A percentile compares a stretch with the other conserved stretches of the same genome.
Evolutionary conservation across 2,329 filamentous ascomycete species (phyloP).

Genomic region (Pezicula carpinea): DNA sequence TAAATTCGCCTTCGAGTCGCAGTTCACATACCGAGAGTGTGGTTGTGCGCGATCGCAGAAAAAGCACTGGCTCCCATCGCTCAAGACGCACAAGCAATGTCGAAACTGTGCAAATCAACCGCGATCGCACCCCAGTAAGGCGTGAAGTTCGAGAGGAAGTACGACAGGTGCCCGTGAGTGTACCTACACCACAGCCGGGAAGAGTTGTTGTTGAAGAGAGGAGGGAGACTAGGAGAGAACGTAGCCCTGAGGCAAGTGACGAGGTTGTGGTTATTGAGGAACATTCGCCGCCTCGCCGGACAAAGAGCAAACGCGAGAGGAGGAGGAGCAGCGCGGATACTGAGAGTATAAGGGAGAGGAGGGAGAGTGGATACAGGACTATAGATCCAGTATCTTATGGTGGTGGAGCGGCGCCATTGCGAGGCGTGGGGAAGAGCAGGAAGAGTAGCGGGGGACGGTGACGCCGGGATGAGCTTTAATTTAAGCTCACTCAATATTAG

Average conservation of each 20-base stretch:
- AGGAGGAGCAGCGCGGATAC: not conserved
- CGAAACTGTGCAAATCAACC: conserved; percentile 18
- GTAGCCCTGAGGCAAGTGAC: conserved; percentile 17
- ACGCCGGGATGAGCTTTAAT: not conserved
- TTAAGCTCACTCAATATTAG: not conserved
- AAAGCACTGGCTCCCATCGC: conserved; percentile 10
- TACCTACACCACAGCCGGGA: conserved; percentile 18
- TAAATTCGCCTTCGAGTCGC: conserved; percentile 6
- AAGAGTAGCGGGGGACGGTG: not conserved
- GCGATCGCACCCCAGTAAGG: not conserved
- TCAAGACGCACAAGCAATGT: conserved; percentile 12
- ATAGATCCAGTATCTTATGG: conserved; percentile 27
- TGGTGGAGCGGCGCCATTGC: conserved; percentile 16
- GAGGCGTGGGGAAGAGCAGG: conserved; percentile 13
- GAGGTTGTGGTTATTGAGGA: conserved; percentile 32
- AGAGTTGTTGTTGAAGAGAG: conserved; percentile 27
- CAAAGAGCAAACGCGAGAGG: conserved; percentile 22
- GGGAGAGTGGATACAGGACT: conserved; percentile 26
- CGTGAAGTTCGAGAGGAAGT: conserved; percentile 9
- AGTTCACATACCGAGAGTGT: conserved; percentile 16
- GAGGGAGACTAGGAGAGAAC: conserved; percentile 17
- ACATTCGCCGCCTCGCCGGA: conserved; percentile 26
- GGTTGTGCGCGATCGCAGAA: conserved; percentile 14
- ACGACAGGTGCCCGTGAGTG: conserved; percentile 15
- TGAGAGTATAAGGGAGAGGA: conserved; percentile 3